These are phyloP conservation scores for Cryphonectria carpinicola DNA, from an alignment of 2,329 filamentous ascomycete genomes.

Conservation along the genomic window DNA sequence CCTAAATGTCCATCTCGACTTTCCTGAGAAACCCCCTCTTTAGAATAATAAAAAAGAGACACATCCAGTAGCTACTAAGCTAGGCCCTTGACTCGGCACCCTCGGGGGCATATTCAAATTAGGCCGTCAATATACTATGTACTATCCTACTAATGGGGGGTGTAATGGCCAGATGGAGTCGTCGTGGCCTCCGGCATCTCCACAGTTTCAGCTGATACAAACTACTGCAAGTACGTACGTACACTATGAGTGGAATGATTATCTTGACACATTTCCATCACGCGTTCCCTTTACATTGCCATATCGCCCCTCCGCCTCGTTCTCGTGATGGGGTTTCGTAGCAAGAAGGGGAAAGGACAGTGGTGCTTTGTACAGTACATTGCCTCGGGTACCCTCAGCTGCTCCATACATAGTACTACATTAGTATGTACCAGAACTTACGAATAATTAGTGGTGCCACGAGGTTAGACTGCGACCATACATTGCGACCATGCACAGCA, in stretches of 20 bases:
- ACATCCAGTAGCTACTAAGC: background rate
- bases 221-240: background rate
- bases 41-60: background rate
- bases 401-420: background rate
- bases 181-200: background rate
- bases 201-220: background rate
- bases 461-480: background rate
- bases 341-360: background rate
- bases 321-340: background rate
- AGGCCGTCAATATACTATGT: background rate
- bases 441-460: background rate
- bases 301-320: background rate
- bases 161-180: background rate
- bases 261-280: constrained; percentile 19
- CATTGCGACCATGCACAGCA: background rate
- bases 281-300: background rate
- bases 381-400: background rate
- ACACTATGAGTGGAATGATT: background rate
- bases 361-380: background rate
- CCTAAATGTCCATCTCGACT: background rate
- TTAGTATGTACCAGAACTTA: no score
- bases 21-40: background rate
- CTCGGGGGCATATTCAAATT: background rate
- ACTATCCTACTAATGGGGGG: background rate
- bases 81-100: background rate